Evolutionary conservation across 2,329 filamentous ascomycete genomes (phyloP).

Genomic region (Blumeriella jaapii): DNA sequence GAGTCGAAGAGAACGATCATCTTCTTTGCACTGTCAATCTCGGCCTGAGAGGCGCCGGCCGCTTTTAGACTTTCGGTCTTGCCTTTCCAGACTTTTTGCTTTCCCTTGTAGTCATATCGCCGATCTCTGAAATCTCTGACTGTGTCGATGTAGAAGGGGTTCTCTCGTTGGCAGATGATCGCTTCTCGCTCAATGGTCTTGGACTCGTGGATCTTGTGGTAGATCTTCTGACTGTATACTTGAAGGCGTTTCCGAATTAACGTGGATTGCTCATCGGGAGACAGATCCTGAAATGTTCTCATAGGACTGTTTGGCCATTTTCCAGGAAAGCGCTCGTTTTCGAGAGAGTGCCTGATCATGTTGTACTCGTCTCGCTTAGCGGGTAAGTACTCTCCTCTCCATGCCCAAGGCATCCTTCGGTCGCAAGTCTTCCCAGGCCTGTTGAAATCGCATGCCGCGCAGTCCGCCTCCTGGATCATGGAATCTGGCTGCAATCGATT

Average conservation of each 20-base stretch:
- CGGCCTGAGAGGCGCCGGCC: conserved; percentile 59
- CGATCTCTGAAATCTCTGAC: conserved; percentile 94
- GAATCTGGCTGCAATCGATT: conserved; percentile 95
- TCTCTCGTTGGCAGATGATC: conserved; percentile 96
- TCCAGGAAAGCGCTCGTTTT: conserved; percentile 86
- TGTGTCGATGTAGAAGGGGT: conserved; percentile 96
- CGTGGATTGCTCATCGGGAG: conserved; percentile 67
- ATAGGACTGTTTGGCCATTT: conserved; percentile 57
- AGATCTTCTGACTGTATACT: conserved; percentile 95
- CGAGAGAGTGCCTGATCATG: conserved; percentile 87
- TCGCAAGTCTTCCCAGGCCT: conserved; percentile 95
- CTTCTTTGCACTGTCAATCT: conserved; percentile 93
- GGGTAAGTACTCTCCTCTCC: conserved; percentile 94
- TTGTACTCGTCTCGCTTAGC: conserved; percentile 98
- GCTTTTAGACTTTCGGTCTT: conserved; percentile 83
- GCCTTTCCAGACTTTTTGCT: conserved; percentile 97
- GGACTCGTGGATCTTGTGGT: conserved; percentile 96
- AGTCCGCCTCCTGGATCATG: conserved; percentile 96
- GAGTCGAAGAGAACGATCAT: conserved; percentile 98
- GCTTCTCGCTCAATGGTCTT: conserved; percentile 89
- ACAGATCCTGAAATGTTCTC: conserved; percentile 71
- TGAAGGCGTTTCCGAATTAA: conserved; percentile 80
- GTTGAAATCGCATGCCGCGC: conserved; percentile 97
- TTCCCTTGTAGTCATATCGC: conserved; percentile 95
- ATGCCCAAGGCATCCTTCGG: conserved; percentile 87